phyloP scores from a whole-genome alignment of 164 flowering plant genomes.

The Brasenia schreberi region DNA sequence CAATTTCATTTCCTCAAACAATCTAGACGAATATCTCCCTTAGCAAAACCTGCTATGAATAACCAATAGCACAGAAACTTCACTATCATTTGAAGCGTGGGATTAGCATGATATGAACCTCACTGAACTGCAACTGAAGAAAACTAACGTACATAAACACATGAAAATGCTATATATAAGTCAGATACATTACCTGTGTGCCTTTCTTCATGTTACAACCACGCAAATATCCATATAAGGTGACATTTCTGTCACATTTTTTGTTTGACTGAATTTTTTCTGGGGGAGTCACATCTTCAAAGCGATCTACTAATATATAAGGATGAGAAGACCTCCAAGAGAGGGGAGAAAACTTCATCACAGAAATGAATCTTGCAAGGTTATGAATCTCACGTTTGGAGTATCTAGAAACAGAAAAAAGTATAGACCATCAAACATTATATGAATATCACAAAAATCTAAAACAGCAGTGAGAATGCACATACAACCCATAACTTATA shows the following conservation, averaged over 20 bases:
- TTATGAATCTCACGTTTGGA: conserved; percentile 82
- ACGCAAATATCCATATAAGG: conserved; percentile 82
- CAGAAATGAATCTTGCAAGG: conserved; percentile 92
- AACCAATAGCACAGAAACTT: too few species aligned
- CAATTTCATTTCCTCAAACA: too few species aligned
- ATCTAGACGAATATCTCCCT: too few species aligned
- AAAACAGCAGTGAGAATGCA: too few species aligned
- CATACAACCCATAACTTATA: not conserved
- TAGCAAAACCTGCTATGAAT: too few species aligned
- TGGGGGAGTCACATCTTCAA: conserved; percentile 96
- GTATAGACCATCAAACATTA: too few species aligned
- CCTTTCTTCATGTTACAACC: conserved; percentile 92
- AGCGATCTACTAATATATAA: conserved; percentile 80
- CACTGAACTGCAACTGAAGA: too few species aligned
- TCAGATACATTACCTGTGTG: conserved; percentile 39
- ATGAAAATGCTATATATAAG: too few species aligned
- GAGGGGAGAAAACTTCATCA: conserved; percentile 76
- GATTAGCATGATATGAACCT: too few species aligned
- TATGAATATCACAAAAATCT: too few species aligned
- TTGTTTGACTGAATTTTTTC: conserved; percentile 44
- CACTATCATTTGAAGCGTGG: too few species aligned
- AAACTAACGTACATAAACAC: too few species aligned
- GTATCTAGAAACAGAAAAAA: conserved; percentile 33
- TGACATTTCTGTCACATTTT: conserved; percentile 85
- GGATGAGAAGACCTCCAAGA: conserved; percentile 91